Percentiles rank a stretch among this genome's conserved stretches.
phyloP scores from a whole-genome alignment of 176 grass and related monocot species.

The Triticum dicoccoides region DNA sequence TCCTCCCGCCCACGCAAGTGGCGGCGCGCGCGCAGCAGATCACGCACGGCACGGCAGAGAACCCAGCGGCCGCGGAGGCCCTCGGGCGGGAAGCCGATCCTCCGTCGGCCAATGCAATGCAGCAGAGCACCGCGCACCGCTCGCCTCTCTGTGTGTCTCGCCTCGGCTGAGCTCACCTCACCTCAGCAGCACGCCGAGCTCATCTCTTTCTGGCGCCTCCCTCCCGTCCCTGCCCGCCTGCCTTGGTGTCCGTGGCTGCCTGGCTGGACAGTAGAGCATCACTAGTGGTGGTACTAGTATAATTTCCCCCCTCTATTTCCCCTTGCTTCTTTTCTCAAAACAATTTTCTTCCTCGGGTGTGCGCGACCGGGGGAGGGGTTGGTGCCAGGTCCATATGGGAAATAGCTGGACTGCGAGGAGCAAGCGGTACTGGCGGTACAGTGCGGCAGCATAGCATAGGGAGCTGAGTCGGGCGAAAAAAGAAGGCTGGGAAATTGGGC shows the following conservation, averaged over 20 bases:
- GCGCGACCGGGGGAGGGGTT: constrained; percentile 23
- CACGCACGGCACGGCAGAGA: constrained; percentile 27
- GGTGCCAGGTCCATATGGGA: constrained; percentile 53
- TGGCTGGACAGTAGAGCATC: constrained; percentile 42
- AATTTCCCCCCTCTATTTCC: neutral
- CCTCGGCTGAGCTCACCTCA: constrained; percentile 9
- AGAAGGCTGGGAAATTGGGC: neutral
- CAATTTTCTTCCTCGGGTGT: neutral
- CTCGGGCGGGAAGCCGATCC: constrained; percentile 1
- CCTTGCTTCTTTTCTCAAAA: neutral
- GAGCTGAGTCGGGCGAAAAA: constrained; percentile 5
- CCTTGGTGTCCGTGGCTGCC: constrained; percentile 50
- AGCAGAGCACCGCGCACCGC: neutral
- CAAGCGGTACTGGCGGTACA: neutral
- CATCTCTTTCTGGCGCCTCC: neutral
- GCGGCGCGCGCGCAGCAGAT: constrained; percentile 35
- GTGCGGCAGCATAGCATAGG: constrained; percentile 16
- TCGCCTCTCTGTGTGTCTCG: neutral
- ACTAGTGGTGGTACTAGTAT: constrained; percentile 15
- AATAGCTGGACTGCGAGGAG: constrained; percentile 41
- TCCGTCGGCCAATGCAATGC: constrained; percentile 34
- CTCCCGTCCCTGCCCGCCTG: constrained; percentile 17
- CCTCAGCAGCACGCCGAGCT: constrained; percentile 21
- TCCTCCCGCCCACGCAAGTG: constrained; percentile 18
- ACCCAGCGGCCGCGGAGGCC: neutral